These are phyloP conservation scores for Primulina huaijiensis DNA, from an alignment of 257 asterid genomes.

Conservation along the genomic window DNA sequence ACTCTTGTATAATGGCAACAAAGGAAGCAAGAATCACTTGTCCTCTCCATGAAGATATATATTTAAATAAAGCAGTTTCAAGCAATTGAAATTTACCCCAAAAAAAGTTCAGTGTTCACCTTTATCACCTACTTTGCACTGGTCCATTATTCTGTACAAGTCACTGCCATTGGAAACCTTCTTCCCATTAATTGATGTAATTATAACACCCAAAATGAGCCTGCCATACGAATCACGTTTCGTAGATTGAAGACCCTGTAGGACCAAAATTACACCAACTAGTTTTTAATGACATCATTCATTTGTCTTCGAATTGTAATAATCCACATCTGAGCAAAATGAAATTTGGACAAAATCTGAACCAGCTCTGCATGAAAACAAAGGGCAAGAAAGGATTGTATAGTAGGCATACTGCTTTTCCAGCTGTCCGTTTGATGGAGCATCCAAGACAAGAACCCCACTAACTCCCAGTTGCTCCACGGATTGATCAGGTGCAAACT, in stretches of 20 bases:
- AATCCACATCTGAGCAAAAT: slow-evolving; percentile 1
- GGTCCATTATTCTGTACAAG: slow-evolving; percentile 93
- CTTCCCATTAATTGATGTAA: slow-evolving; percentile 88
- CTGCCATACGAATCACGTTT: slow-evolving; percentile 94
- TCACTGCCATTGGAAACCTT: slow-evolving; percentile 86
- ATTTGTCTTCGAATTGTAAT: neutral
- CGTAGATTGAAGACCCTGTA: slow-evolving; percentile 87
- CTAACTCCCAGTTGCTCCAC: slow-evolving; percentile 97
- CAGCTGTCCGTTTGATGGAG: slow-evolving; percentile 97
- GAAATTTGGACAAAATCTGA: slow-evolving; percentile 5
- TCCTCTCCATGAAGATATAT: no score
- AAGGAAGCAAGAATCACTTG: no score
- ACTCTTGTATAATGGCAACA: no score
- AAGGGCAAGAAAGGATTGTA: neutral
- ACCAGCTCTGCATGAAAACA: slow-evolving; percentile 13
- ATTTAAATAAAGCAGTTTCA: no score
- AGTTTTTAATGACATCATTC: slow-evolving; percentile 5
- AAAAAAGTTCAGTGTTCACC: slow-evolving; percentile 23
- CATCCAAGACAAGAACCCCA: slow-evolving; percentile 96
- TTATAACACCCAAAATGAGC: slow-evolving; percentile 83
- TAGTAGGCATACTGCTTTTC: slow-evolving; percentile 82
- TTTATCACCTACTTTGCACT: slow-evolving; percentile 90
- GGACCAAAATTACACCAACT: slow-evolving; percentile 19
- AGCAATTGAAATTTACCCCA: no score
- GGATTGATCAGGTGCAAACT: slow-evolving; percentile 97